These are phyloP conservation scores for Fusarium aywerte DNA, from an alignment of 2,329 filamentous ascomycete genomes.

Conservation along the genomic window DNA sequence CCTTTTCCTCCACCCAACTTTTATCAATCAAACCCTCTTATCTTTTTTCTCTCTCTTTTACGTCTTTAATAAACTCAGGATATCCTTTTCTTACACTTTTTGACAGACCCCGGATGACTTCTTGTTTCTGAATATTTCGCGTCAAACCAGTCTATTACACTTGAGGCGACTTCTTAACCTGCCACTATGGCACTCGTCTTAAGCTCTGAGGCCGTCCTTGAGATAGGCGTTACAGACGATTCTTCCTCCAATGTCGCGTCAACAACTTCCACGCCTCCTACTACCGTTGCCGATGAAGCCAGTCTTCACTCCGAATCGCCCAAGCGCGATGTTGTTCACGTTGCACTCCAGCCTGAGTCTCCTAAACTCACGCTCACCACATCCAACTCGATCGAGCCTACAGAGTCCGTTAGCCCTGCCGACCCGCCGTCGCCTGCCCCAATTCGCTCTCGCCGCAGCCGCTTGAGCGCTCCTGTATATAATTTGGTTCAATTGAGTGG, in stretches of 20 bases:
- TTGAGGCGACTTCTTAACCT: conserved; percentile 15
- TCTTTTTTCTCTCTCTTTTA: neutral
- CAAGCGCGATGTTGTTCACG: conserved; percentile 53
- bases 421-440: conserved; percentile 40
- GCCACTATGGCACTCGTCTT: conserved; percentile 48
- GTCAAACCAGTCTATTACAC: conserved; percentile 28
- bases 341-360: conserved; percentile 49
- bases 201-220: conserved; percentile 51
- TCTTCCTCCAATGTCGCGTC: conserved; percentile 65
- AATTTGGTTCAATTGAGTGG: conserved; percentile 73
- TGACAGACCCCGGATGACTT: conserved; percentile 13
- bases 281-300: conserved; percentile 70
- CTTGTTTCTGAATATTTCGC: conserved; percentile 32
- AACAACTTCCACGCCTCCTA: conserved; percentile 72
- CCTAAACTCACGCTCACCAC: conserved; percentile 28
- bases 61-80: neutral
- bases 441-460: conserved; percentile 63
- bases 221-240: conserved; percentile 47
- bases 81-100: neutral
- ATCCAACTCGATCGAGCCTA: conserved; percentile 20
- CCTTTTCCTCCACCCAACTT: conserved; percentile 7
- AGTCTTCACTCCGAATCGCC: conserved; percentile 63
- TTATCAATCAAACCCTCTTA: conserved; percentile 6
- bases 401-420: conserved; percentile 16
- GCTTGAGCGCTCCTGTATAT: conserved; percentile 69